Evolutionary conservation across 179 eudicot species (phyloP).

Genomic region (Spergularia azorica): DNA sequence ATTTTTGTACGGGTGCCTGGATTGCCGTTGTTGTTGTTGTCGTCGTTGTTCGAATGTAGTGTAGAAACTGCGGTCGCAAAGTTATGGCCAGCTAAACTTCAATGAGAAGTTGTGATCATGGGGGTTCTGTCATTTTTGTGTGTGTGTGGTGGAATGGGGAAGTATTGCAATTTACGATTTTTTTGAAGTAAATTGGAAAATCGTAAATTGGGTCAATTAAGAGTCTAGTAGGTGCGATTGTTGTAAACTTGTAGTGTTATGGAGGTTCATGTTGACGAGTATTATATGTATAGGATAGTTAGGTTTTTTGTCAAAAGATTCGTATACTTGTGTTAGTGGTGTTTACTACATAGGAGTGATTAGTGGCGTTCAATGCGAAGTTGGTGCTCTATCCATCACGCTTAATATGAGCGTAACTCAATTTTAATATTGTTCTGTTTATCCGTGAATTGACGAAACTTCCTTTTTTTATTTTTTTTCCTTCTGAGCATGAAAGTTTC

Average conservation of each 20-base stretch:
- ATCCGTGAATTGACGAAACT: no score
- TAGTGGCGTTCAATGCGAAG: not conserved
- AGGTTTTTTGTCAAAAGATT: not conserved
- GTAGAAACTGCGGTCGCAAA: not conserved
- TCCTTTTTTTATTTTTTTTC: no score
- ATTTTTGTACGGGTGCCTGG: no score
- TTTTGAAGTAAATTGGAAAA: no score
- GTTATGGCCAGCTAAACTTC: not conserved
- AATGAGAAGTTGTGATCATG: not conserved
- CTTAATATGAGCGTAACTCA: not conserved
- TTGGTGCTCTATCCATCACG: not conserved
- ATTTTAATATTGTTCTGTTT: no score
- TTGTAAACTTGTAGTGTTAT: not conserved
- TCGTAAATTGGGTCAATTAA: no score
- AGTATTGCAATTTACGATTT: no score
- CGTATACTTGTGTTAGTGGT: not conserved
- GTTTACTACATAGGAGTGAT: not conserved
- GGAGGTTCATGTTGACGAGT: constrained; percentile 3
- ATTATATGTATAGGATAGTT: not conserved
- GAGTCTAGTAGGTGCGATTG: not conserved
- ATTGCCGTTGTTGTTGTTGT: not conserved
- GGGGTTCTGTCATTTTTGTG: not conserved
- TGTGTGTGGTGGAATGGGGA: no score
- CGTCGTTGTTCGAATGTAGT: no score
- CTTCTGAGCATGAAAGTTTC: no score